Conservation (phyloP, 139 green algal species). For the Coccomyxa sp. region DNA sequence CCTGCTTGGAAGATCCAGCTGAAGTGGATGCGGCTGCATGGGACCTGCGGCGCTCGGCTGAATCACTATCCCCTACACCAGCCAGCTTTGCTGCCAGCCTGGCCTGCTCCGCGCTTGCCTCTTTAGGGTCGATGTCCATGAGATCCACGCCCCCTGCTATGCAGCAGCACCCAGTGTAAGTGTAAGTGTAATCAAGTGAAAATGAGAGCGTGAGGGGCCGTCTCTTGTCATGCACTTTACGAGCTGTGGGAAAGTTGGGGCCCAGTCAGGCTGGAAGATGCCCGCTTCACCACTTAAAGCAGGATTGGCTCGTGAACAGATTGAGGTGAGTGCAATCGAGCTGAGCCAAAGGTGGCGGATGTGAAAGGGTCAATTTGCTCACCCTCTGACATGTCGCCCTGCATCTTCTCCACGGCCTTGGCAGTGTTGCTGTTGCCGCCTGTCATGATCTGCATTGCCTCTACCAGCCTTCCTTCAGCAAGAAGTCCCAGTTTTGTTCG, state of each 20-base stretch:
- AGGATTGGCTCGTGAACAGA: no score
- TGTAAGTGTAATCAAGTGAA: no score
- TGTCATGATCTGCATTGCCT: slow-evolving; percentile 17
- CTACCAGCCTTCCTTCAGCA: slow-evolving; percentile 40
- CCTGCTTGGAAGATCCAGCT: neutral
- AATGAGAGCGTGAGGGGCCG: no score
- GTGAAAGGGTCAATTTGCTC: no score
- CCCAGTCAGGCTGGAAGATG: no score
- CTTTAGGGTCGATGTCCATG: neutral
- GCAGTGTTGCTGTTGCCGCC: slow-evolving; percentile 14
- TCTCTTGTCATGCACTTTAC: no score
- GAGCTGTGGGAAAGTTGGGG: no score
- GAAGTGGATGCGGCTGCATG: neutral
- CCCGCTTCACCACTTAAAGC: no score
- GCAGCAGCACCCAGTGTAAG: no score
- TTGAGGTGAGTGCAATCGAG: no score
- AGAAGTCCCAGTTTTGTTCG: slow-evolving; percentile 37
- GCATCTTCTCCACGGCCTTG: slow-evolving; percentile 15
- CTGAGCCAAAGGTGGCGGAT: no score
- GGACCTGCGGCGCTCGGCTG: neutral
- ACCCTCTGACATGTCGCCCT: neutral
- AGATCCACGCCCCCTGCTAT: no score
- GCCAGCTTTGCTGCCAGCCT: neutral
- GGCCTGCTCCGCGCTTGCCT: neutral
- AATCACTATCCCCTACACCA: neutral